phyloP scores from a whole-genome alignment of 2,329 filamentous ascomycete species.

The Colletotrichum abscissum region DNA sequence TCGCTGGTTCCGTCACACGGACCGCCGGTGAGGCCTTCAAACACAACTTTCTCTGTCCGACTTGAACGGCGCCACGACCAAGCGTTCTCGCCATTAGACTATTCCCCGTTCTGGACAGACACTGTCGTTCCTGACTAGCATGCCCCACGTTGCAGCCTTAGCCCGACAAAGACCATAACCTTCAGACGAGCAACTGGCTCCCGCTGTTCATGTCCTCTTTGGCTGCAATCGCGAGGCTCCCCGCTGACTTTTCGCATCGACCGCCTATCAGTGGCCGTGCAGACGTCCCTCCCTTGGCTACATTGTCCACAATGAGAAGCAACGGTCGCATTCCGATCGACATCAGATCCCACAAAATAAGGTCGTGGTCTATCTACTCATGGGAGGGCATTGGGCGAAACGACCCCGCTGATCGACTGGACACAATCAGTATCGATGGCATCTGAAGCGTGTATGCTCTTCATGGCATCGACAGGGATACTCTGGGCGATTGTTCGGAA shows the following conservation, averaged over 20 bases:
- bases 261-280: neutral
- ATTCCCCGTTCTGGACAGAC: constrained; percentile 10
- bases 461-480: neutral
- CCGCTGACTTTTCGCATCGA: constrained; percentile 2
- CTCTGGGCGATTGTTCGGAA: neutral
- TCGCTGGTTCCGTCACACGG: constrained; percentile 14
- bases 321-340: neutral
- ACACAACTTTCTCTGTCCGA: neutral
- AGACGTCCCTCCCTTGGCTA: neutral
- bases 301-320: neutral
- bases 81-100: constrained; percentile 27
- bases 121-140: constrained; percentile 23
- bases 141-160: constrained; percentile 4
- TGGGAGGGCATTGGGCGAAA: neutral
- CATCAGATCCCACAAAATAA: neutral
- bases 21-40: constrained; percentile 7
- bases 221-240: constrained; percentile 17
- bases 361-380: no score
- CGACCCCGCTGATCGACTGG: neutral
- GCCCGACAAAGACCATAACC: neutral
- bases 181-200: constrained; percentile 16
- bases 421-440: neutral
- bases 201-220: neutral
- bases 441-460: neutral
- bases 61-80: constrained; percentile 23